Evolutionary conservation across 1,284 basidiomycete genomes (phyloP), one percentile per base, ranked within the genome.

Genomic region (Exobasidium cylindrosporum): DNA sequence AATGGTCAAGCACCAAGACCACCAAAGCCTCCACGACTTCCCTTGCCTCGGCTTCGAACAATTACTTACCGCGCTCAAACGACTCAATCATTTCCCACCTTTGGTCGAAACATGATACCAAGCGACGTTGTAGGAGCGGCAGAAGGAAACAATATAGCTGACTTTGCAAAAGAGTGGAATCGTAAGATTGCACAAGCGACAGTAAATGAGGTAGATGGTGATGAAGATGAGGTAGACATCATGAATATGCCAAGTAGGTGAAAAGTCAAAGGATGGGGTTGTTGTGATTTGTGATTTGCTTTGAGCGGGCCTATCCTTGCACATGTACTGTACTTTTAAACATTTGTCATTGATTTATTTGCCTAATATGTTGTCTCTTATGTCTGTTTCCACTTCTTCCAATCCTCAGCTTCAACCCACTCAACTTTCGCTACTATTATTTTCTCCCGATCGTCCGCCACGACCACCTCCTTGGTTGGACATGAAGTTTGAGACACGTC

Each of bases 51-150:
- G 1, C 56, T 72, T 24, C 66, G 70, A 11, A 23, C 69, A 3
- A 26, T 77, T 13, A 59, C 63, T 11, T 59, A 58, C 1, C 53
- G 59, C 24, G 60, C 67, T 0, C 65, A 69, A 32, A 59, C 67
- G n/a, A 46, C 58, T 14, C 64, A 65, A 31, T 40, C 66, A n/a
- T 40, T 54, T 32, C 67, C 68, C 5, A 83, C 85, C 1, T 85
- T 92, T 74, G 88, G 89, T 67, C 88, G 90, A 73, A 97, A 96
- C 77, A 95, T 95, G 89, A 84, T 95, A 17, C 95, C 94, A 1
- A 84, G 90, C 44, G 94, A 97, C 74, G 89, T 91, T 13, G 82
- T 96, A 23, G 85, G 85, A 57, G 81, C 95, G 75, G 88, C 90
- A 70, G 85, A 84, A 57, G 92, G 92, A 1, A 83, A 84, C 54